A percentile compares a stretch with the other conserved stretches of the same genome.
phyloP scores from a whole-genome alignment of 495 filamentous ascomycete genomes.

The Bacidia gigantensis region DNA sequence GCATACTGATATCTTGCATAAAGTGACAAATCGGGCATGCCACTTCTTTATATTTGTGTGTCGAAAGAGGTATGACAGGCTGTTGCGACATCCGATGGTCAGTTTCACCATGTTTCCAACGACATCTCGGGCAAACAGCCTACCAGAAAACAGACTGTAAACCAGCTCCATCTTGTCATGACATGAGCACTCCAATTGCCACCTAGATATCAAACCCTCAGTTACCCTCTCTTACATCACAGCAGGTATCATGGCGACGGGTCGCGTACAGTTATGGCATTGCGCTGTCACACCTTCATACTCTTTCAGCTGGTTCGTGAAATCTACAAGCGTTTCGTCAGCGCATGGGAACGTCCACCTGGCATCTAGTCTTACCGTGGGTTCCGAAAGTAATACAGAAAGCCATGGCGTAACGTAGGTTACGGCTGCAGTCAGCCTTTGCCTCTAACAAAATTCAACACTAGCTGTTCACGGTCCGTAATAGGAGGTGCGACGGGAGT shows the following conservation, averaged over 20 bases:
- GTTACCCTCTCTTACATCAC: not conserved
- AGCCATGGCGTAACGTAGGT: slow-evolving; percentile 24
- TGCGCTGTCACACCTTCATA: slow-evolving; percentile 41
- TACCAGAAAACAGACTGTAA: slow-evolving; percentile 43
- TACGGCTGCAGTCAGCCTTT: too few relatives aligned
- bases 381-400: slow-evolving; percentile 45
- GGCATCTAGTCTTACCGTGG: slow-evolving; percentile 27
- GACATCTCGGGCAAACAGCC: slow-evolving; percentile 9
- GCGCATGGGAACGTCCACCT: slow-evolving; percentile 5
- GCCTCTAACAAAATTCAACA: too few relatives aligned
- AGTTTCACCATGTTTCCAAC: not conserved
- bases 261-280: slow-evolving; percentile 38
- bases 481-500: too few relatives aligned
- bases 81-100: not conserved
- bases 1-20: slow-evolving; percentile 32
- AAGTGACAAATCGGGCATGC: slow-evolving; percentile 39
- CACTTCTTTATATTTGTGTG: slow-evolving; percentile 42
- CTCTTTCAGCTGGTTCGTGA: slow-evolving; percentile 37
- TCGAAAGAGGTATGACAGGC: slow-evolving; percentile 37
- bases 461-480: too few relatives aligned
- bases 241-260: not conserved
- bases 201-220: slow-evolving; percentile 20
- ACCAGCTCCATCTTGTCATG: slow-evolving; percentile 39
- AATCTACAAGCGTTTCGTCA: slow-evolving; percentile 28
- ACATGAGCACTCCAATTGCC: slow-evolving; percentile 40